phyloP scores from a whole-genome alignment of 352 stramenopile species.

The Plasmopara halstedii region DNA sequence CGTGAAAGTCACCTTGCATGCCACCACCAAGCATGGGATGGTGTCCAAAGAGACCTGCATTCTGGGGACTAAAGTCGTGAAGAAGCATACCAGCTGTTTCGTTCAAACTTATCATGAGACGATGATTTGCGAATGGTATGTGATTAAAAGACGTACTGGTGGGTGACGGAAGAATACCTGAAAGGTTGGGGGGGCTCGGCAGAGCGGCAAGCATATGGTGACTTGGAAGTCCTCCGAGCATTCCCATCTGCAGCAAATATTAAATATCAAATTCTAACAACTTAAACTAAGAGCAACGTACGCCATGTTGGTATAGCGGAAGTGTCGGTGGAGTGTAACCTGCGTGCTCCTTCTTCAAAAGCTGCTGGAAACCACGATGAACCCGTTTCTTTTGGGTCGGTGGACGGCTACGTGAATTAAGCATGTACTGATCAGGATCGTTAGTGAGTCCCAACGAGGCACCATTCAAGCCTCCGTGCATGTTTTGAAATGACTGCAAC shows the following conservation, averaged over 20 bases:
- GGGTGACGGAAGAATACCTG: conserved; percentile 65
- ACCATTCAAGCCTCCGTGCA: conserved; percentile 22
- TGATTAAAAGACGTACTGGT: conserved; percentile 47
- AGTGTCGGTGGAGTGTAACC: conserved; percentile 56
- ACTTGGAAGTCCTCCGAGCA: conserved; percentile 45
- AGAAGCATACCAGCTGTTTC: conserved; percentile 58
- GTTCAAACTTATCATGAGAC: conserved; percentile 8
- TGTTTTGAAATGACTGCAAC: conserved; percentile 30
- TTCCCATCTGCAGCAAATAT: conserved; percentile 39
- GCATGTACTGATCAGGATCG: conserved; percentile 60
- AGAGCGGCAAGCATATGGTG: conserved; percentile 58
- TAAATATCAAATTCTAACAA: no score
- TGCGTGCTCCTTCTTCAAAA: conserved; percentile 71
- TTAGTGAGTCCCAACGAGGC: conserved; percentile 46
- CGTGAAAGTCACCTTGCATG: conserved; percentile 24
- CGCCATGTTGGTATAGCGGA: conserved; percentile 58
- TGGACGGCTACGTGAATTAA: conserved; percentile 27
- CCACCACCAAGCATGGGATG: conserved; percentile 26
- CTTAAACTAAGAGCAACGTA: no score
- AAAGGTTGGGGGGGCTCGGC: conserved; percentile 63
- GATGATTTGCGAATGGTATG: not conserved
- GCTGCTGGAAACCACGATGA: conserved; percentile 69
- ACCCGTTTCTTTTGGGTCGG: conserved; percentile 57
- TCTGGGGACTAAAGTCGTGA: conserved; percentile 69
- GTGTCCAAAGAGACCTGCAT: conserved; percentile 39